Conservation (phyloP, 2,329 filamentous ascomycete species). For the Trichoderma sp. region DNA sequence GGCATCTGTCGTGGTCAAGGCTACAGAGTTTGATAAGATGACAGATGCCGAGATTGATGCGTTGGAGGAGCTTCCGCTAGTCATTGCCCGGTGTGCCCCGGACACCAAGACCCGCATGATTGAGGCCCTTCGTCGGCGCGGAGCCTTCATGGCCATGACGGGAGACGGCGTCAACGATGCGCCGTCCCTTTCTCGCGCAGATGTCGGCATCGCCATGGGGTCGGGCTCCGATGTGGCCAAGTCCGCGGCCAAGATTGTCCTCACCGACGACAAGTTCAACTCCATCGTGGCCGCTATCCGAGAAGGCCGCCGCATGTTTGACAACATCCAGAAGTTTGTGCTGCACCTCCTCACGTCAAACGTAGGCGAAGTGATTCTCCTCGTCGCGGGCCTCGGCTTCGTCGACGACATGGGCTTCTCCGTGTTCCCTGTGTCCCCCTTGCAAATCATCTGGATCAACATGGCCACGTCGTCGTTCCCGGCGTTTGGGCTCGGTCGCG, state of each 20-base stretch:
- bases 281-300: conserved; percentile 81
- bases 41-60: conserved; percentile 74
- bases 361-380: conserved; percentile 77
- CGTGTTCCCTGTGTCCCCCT: conserved; percentile 81
- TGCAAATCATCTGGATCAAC: conserved; percentile 92
- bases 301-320: conserved; percentile 81
- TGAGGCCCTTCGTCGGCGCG: conserved; percentile 76
- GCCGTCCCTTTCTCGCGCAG: conserved; percentile 75
- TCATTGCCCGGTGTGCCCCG: conserved; percentile 81
- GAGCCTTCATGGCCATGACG: conserved; percentile 81
- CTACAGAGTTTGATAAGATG: conserved; percentile 76
- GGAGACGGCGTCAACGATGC: conserved; percentile 88
- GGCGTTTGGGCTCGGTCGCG: conserved; percentile 84
- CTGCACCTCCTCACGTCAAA: conserved; percentile 79
- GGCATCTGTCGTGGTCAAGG: conserved; percentile 71
- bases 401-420: conserved; percentile 71
- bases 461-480: conserved; percentile 88
- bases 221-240: conserved; percentile 85
- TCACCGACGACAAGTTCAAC: conserved; percentile 87
- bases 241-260: conserved; percentile 76
- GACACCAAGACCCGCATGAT: conserved; percentile 92
- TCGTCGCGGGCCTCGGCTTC: conserved; percentile 80
- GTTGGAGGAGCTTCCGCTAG: conserved; percentile 73
- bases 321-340: conserved; percentile 88
- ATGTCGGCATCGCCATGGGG: conserved; percentile 92